Conservation (phyloP, 495 filamentous ascomycete species). For the Hypoxylon lienhwacheense region DNA sequence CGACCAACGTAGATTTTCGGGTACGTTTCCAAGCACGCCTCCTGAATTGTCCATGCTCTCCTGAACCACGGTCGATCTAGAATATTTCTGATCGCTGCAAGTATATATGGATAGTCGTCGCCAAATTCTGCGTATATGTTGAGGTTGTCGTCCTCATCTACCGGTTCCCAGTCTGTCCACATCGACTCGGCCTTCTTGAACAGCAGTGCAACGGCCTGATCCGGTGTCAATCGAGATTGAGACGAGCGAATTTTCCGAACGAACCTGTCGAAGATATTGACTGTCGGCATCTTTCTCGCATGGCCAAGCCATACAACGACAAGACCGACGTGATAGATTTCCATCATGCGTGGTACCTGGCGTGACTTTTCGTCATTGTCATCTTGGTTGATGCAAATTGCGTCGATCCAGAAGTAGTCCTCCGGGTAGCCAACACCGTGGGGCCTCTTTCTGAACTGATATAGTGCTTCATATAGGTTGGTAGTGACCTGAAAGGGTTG, state of each 20-base stretch:
- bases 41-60: conserved; percentile 29
- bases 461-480: conserved; percentile 15
- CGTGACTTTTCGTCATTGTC: conserved; percentile 14
- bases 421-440: conserved; percentile 1
- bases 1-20: conserved; percentile 4
- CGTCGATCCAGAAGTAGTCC: conserved; percentile 30
- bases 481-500: conserved; percentile 12
- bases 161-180: conserved; percentile 16
- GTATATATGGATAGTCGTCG: neutral
- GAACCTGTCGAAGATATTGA: neutral
- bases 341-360: conserved; percentile 25
- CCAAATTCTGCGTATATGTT: conserved; percentile 1
- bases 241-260: neutral
- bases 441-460: conserved; percentile 17
- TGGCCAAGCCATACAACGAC: conserved; percentile 20
- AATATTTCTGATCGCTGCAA: neutral
- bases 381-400: conserved; percentile 27
- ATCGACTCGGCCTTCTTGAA: conserved; percentile 20
- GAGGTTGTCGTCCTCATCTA: conserved; percentile 17
- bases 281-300: neutral
- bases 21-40: conserved; percentile 3
- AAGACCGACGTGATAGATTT: conserved; percentile 19
- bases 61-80: conserved; percentile 7
- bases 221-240: neutral
- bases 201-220: neutral